Base-by-base conservation (phyloP, 192 early-diverging fungal genomes). In the Endogone sp. region DNA sequence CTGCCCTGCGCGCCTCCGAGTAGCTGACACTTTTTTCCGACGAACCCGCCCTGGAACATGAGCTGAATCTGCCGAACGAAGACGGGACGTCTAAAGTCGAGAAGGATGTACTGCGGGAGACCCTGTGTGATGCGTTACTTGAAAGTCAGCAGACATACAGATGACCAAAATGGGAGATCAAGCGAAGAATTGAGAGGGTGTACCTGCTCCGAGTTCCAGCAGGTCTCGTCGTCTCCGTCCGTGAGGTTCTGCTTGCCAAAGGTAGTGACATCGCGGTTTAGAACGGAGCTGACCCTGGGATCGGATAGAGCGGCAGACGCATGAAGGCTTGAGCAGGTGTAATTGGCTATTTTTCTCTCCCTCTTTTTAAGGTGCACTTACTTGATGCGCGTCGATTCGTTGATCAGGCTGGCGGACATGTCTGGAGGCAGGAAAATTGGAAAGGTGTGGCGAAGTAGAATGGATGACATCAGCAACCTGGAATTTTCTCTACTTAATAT, bases 141-240 rank as follows among this genome's bases (percentile, higher is more conserved):
- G 37, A 49, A 49, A 49, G 37, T 49, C 16, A 11, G 37, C 37
- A 16, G 16, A 49, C 6, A 49, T 16, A 6, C 37, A 6, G 37
- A 49, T n/a, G n/a, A n/a, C n/a, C 30, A n/a, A 66, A 4, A 20
- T 3, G 20, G 26, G 25, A 49, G 16, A 49, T 16, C 37, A 49
- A 49, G 37, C 37, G 0, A 16, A 6, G 37, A 11, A 49, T 49
- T 16, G 37, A 49, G 16, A 49, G 16, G 0, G 23, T 64, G 65
- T 79, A 89, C 91, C 76, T 90, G 86, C 68, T 94, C 94, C 23
- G 92, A 94, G 79, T 95, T 96, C 95, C 95, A 98, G 79, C 95
- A 98, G 0, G 95, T 98, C 63, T 96, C 94, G 32, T 78, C 74
- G 69, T 69, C 86, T 26, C 84, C 82, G 72, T 98, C 95, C 16